Evolutionary conservation across 2,329 filamentous ascomycete species (phyloP), one percentile per base, ranked within the genome.

Genomic region (Chalaropsis ovoidea): DNA sequence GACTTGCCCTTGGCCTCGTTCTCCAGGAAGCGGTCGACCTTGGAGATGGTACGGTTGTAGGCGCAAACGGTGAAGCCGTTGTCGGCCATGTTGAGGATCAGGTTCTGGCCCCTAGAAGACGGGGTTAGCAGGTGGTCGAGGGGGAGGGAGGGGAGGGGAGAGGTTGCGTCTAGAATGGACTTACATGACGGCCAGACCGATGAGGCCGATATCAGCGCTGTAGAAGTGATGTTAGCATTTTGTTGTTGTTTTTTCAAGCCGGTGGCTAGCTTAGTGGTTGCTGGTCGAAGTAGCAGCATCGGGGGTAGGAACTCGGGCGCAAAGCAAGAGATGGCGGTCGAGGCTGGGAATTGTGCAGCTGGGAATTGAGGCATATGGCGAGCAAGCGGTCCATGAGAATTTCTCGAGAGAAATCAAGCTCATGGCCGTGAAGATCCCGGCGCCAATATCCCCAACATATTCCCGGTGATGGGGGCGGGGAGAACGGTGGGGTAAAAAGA

Each of bases 1-100:
- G 90, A 88, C 85, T 96, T 96, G 82, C 92, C 89, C 84, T 93
- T 91, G 76, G 89, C 89, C 81, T 93, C 89, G 79, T 96, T 93
- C 71, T 82, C 87, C 72, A 96, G 80, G 85, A 96, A 96, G 72
- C 83, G 83, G 82, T 97, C 92, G 78, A 99, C 94, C 86, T 99
- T 99, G 79, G 90, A 86, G 72, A 96, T 90, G 73, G 94, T 99
- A 79, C 94, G 89, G 88, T 99, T 99, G 86, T 89, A 99, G 72
- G 93, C 94, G 79, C 93, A 89, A 75, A 99, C 90, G 76, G 90
- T 97, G 86, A 95, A 97, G 75, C 92, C 88, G 74, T 93, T 86
- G 77, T 94, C 89, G 73, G 89, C 89, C 80, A 87, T 89, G 79
- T 94, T 94, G 75, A 94, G 79, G 77, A 94, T 92, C 79, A 94